A percentile compares a stretch with the other conserved stretches of the same genome.
Conservation (phyloP, 192 early-diverging fungal genomes). For the Pilobolus umbonatus region DNA sequence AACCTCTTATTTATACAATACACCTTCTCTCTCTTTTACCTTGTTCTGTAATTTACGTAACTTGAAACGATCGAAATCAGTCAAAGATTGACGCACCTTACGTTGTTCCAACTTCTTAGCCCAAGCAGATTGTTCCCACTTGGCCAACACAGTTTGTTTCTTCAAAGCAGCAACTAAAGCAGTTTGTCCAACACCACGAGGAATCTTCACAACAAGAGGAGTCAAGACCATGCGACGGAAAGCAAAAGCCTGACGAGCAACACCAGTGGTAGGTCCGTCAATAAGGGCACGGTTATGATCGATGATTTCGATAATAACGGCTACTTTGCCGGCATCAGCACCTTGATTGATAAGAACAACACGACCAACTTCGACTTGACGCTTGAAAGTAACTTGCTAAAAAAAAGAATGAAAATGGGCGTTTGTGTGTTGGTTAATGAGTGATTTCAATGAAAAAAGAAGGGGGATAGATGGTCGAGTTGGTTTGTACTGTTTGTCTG, state of each 20-base stretch:
- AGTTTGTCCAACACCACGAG: slow-evolving; percentile 73
- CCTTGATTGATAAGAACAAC: slow-evolving; percentile 96
- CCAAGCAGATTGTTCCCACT: slow-evolving; percentile 89
- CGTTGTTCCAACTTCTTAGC: slow-evolving; percentile 94
- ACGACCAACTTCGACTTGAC: slow-evolving; percentile 97
- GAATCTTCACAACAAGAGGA: slow-evolving; percentile 81
- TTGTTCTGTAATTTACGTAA: slow-evolving; percentile 89
- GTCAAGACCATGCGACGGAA: slow-evolving; percentile 93
- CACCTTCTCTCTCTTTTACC: slow-evolving; percentile 39
- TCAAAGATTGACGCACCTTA: slow-evolving; percentile 65
- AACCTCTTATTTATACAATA: neutral
- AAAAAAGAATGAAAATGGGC: slow-evolving; percentile 5
- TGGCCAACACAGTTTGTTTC: slow-evolving; percentile 74
- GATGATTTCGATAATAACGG: slow-evolving; percentile 98
- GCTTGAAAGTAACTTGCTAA: slow-evolving; percentile 68
- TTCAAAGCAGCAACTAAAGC: slow-evolving; percentile 77
- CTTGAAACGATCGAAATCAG: slow-evolving; percentile 99
- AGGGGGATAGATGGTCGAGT: neutral
- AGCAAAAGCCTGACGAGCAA: slow-evolving; percentile 78
- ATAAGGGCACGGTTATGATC: slow-evolving; percentile 98
- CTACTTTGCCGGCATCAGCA: slow-evolving; percentile 92
- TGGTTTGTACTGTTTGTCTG: neutral
- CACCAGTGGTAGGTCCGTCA: slow-evolving; percentile 95
- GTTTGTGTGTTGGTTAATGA: neutral
- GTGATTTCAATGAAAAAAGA: neutral